phyloP scores from a whole-genome alignment of 495 filamentous ascomycete species.

The Aspergillus bridgeri region DNA sequence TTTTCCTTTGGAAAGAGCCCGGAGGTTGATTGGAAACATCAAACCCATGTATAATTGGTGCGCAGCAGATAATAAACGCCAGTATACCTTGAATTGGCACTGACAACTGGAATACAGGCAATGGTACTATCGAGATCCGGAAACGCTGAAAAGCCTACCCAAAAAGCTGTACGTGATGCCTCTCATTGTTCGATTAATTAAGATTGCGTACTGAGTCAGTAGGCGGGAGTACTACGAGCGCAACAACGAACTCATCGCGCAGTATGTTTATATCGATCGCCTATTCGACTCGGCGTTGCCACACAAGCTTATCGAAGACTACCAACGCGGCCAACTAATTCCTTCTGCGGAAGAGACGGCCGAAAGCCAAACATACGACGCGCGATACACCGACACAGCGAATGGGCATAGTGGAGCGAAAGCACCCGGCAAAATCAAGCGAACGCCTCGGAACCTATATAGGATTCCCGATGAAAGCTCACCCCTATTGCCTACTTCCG shows the following conservation, averaged over 20 bases:
- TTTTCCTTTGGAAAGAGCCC: constrained; percentile 13
- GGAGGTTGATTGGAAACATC: constrained; percentile 33
- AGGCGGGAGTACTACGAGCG: constrained; percentile 77
- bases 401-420: not conserved
- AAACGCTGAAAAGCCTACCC: constrained; percentile 24
- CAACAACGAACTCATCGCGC: constrained; percentile 76
- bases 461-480: constrained; percentile 67
- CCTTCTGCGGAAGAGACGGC: constrained; percentile 15
- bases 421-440: constrained; percentile 53
- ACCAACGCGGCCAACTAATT: constrained; percentile 44
- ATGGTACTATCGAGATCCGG: constrained; percentile 31
- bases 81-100: not conserved
- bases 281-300: constrained; percentile 85
- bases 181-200: not conserved
- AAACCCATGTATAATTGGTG: constrained; percentile 39
- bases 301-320: constrained; percentile 83
- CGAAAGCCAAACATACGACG: not conserved
- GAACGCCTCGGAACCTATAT: constrained; percentile 79
- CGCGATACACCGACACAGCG: not conserved
- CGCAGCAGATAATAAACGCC: not conserved
- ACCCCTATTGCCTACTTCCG: constrained; percentile 49
- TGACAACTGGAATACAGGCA: constrained; percentile 19
- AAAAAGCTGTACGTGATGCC: constrained; percentile 27
- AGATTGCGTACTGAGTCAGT: not conserved
- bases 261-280: constrained; percentile 90